Percentiles rank a stretch among this genome's conserved stretches.
These are phyloP conservation scores for Globisporangium takayamanum DNA, from an alignment of 352 stramenopile genomes.

Conservation along the genomic window DNA sequence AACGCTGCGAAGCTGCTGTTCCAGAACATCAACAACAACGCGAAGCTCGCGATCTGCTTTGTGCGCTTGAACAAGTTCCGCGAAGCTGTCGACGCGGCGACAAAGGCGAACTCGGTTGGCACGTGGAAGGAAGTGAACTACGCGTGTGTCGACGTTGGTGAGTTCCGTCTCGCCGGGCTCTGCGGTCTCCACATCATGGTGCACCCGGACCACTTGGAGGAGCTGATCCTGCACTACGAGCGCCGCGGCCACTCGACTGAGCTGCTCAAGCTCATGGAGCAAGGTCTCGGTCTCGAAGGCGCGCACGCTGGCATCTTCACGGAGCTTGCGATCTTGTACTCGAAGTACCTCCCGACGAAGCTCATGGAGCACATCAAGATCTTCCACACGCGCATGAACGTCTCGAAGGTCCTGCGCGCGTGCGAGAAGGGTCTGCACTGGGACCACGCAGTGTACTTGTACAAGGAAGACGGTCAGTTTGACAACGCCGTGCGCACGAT, in stretches of 20 bases:
- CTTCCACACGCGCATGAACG: constrained; percentile 99
- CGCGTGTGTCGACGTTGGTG: constrained; percentile 95
- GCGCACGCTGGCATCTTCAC: constrained; percentile 99
- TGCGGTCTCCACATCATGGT: constrained; percentile 99
- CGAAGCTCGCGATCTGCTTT: constrained; percentile 99
- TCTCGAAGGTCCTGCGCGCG: constrained; percentile 95
- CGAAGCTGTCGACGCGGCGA: constrained; percentile 98
- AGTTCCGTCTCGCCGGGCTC: constrained; percentile 97
- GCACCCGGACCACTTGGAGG: constrained; percentile 99
- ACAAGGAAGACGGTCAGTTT: constrained; percentile 99
- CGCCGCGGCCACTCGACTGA: constrained; percentile 95
- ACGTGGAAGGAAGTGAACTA: constrained; percentile 99
- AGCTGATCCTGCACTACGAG: constrained; percentile 99
- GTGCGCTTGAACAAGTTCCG: constrained; percentile 98
- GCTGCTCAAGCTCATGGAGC: constrained; percentile 97
- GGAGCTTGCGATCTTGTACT: constrained; percentile 99
- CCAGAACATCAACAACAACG: constrained; percentile 99
- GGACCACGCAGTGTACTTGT: constrained; percentile 98
- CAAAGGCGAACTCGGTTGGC: constrained; percentile 98
- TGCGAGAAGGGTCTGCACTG: constrained; percentile 98
- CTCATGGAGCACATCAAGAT: constrained; percentile 99
- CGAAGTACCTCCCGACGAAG: constrained; percentile 98
- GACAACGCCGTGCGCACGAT: constrained; percentile 99
- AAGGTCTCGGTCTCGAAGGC: constrained; percentile 97
- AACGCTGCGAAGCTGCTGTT: constrained; percentile 98